Evolutionary conservation across 495 filamentous ascomycete genomes (phyloP), one percentile per base, ranked within the genome.

Genomic region (Copromyces sp.): DNA sequence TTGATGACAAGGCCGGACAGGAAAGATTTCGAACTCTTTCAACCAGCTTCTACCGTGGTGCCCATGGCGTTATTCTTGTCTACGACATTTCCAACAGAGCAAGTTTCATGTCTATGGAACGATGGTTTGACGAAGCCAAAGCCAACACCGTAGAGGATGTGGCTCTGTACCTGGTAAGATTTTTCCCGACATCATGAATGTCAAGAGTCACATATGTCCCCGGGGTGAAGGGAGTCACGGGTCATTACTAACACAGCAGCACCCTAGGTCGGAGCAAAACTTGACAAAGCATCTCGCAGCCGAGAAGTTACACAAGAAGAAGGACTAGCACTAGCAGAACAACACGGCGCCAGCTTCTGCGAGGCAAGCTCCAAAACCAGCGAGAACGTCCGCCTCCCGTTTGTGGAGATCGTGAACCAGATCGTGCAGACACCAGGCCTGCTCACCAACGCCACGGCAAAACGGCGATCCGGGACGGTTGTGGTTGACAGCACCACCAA

Each of bases 21-120:
- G 88, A 90, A 75, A 80, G 88, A 29, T 89, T 89, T 79, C 86
- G 87, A 71, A 87, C 88, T 9, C 82, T 90, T 59, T 88, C 87
- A 4, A 88, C 85, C 71, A 85, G 82, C 72, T 89, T 88, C 78
- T 89, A 90, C 80, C 87, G 88, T 39, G 87, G 86, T 68, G 87
- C 87, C 3, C 87, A 89, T 72, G 88, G 82, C 73, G 85, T 89
- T 70, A 83, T 89, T 72, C 77, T 90, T 35, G 86, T 89, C 53
- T 90, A 89, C 78, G 88, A 89, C 74, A 85, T 89, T 45, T 85
- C 86, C 17, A 87, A 81, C 74, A 75, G 84, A 41, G 85, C 87
- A 47, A 85, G 81, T 72, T 90, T 89, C 73, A 77, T 84, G 29
- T 80, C 83, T 53, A 87, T 90, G 86, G 86, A 86, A 68, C 80